A percentile compares a stretch with the other conserved stretches of the same genome.
phyloP scores from a whole-genome alignment of 306 rosid genomes.

The Clitoria ternatea region DNA sequence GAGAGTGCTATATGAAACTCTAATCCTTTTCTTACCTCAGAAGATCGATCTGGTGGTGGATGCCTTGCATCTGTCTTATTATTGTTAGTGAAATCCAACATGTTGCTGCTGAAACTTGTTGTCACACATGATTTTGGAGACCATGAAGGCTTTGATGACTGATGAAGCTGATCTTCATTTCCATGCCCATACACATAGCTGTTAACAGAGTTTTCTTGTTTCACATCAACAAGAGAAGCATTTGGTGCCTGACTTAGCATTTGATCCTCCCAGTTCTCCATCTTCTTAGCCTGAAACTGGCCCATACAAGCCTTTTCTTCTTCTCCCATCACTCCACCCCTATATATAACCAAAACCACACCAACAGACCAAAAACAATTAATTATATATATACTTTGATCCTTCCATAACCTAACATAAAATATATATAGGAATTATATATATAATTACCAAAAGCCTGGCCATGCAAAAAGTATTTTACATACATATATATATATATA shows the following conservation, averaged over 20 bases:
- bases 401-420: background rate
- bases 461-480: no score
- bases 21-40: conserved; percentile 53
- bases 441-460: background rate
- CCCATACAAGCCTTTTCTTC: conserved; percentile 55
- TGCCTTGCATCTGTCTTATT: conserved; percentile 46
- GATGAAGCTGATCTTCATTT: conserved; percentile 51
- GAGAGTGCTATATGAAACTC: background rate
- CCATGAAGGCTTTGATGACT: conserved; percentile 42
- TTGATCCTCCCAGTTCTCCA: conserved; percentile 74
- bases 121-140: conserved; percentile 77
- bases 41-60: conserved; percentile 62
- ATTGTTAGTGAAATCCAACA: conserved; percentile 78
- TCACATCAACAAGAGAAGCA: conserved; percentile 48
- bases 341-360: conserved; percentile 31
- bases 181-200: conserved; percentile 56
- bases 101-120: conserved; percentile 60
- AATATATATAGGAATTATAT: no score
- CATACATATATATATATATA: no score
- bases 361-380: background rate
- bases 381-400: no score
- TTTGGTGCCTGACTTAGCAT: conserved; percentile 37
- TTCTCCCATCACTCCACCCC: conserved; percentile 69
- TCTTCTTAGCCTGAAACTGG: conserved; percentile 48
- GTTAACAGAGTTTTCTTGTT: conserved; percentile 53